Percentiles rank a stretch among this genome's conserved stretches.
These are phyloP conservation scores for Mycena amicta DNA, from an alignment of 768 basidiomycete genomes.

Conservation along the genomic window DNA sequence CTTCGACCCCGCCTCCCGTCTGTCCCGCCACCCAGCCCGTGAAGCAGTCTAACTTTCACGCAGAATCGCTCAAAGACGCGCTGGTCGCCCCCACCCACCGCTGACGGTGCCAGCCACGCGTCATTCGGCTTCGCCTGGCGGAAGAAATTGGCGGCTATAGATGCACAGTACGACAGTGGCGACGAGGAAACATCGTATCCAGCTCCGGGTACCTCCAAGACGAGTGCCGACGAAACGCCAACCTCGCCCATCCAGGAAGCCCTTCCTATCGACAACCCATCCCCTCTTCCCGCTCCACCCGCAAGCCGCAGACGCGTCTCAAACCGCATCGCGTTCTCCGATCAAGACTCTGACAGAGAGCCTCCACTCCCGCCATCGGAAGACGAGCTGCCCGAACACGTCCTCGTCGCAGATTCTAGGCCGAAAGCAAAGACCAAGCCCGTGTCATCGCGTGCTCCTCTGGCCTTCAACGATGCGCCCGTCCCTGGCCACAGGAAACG, in stretches of 20 bases:
- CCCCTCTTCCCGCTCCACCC: constrained; percentile 9
- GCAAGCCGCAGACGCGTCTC: constrained; percentile 8
- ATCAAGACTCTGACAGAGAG: constrained; percentile 15
- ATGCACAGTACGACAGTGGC: constrained; percentile 11
- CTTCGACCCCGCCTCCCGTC: background rate
- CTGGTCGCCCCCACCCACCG: constrained; percentile 7
- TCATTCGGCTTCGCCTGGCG: background rate
- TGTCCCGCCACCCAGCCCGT: background rate
- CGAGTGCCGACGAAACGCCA: background rate
- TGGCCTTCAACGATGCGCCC: constrained; percentile 9
- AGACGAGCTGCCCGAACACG: constrained; percentile 12
- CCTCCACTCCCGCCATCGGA: constrained; percentile 19
- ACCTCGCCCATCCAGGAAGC: background rate
- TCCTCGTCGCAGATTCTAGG: background rate
- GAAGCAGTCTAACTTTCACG: background rate
- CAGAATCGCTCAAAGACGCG: constrained; percentile 2
- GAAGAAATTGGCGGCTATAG: constrained; percentile 1
- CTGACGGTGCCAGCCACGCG: constrained; percentile 17
- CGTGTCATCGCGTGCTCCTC: constrained; percentile 10
- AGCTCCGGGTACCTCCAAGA: background rate
- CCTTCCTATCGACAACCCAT: background rate
- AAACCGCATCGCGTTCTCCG: constrained; percentile 4
- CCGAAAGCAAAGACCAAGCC: constrained; percentile 16
- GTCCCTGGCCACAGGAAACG: constrained; percentile 8
- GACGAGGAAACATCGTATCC: background rate